Percentiles rank a stretch among this genome's conserved stretches.
These are phyloP conservation scores for Paramecium caudatum DNA, from an alignment of 73 alveolate species.

Conservation along the genomic window DNA sequence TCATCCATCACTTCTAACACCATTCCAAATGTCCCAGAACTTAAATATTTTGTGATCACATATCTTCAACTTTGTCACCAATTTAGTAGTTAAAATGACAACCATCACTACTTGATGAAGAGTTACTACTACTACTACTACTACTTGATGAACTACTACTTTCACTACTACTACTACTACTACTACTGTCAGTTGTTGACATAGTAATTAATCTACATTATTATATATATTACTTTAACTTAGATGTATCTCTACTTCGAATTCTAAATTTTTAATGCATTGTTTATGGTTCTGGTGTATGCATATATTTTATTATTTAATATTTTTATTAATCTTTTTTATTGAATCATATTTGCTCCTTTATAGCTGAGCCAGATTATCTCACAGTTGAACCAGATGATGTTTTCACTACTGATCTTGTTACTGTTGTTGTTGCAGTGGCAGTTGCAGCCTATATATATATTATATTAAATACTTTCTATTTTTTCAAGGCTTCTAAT, in stretches of 20 bases:
- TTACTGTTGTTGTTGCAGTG: background rate
- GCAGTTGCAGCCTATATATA: background rate
- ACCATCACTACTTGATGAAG: background rate
- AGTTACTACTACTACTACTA: background rate
- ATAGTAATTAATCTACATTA: background rate
- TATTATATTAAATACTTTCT: background rate
- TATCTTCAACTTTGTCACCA: conserved; percentile 77
- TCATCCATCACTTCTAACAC: conserved; percentile 80
- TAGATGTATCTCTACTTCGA: conserved; percentile 46
- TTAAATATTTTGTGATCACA: conserved; percentile 75
- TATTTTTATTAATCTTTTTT: conserved; percentile 41
- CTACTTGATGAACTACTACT: background rate
- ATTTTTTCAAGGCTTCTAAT: conserved; percentile 53
- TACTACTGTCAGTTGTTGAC: background rate
- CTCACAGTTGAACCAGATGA: conserved; percentile 54
- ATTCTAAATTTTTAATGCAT: background rate
- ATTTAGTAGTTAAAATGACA: conserved; percentile 31
- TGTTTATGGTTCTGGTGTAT: conserved; percentile 34
- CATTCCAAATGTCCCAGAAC: conserved; percentile 99
- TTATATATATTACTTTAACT: background rate
- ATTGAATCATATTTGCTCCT: background rate
- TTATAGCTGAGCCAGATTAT: conserved; percentile 25
- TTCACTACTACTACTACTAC: conserved; percentile 16
- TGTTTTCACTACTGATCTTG: conserved; percentile 48
- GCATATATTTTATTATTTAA: background rate